Conservation (phyloP, 106 monocot genomes). For the Dioscorea zingiberensis region DNA sequence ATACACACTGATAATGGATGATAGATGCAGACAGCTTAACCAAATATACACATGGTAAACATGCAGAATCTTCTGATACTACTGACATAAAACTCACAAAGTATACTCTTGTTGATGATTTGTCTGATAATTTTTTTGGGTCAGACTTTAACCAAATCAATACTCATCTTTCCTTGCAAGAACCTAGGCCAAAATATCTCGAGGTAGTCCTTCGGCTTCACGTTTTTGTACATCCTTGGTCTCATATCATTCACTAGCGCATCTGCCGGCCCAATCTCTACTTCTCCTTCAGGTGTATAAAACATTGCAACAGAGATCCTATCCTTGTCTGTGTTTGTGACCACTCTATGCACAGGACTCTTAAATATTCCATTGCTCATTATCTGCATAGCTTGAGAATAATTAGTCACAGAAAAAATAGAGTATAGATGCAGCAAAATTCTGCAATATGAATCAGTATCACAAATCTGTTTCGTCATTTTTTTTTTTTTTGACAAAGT, state of each 20-base stretch:
- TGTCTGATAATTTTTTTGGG: too few relatives aligned
- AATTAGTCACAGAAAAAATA: background rate
- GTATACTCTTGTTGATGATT: too few relatives aligned
- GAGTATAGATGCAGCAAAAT: background rate
- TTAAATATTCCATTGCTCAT: constrained; percentile 52
- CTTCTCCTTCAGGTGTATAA: constrained; percentile 13
- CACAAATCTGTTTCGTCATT: too few relatives aligned
- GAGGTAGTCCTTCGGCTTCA: constrained; percentile 24
- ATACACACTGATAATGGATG: too few relatives aligned
- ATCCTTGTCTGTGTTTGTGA: constrained; percentile 17
- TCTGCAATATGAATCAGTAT: background rate
- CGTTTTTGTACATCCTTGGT: constrained; percentile 28
- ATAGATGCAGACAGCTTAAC: too few relatives aligned
- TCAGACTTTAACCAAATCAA: constrained; percentile 27
- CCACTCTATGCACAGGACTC: constrained; percentile 41
- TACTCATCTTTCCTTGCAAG: constrained; percentile 17
- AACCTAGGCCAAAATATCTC: constrained; percentile 15
- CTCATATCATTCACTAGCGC: constrained; percentile 22
- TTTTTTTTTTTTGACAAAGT: too few relatives aligned
- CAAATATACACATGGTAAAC: too few relatives aligned
- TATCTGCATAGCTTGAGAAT: constrained; percentile 21
- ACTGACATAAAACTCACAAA: too few relatives aligned
- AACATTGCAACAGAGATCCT: constrained; percentile 45
- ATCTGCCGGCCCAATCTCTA: constrained; percentile 20
- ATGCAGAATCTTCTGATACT: too few relatives aligned